A percentile compares a stretch with the other conserved stretches of the same genome.
phyloP scores from a whole-genome alignment of 805 yeast genomes.

The Candida coquimbonensis region DNA sequence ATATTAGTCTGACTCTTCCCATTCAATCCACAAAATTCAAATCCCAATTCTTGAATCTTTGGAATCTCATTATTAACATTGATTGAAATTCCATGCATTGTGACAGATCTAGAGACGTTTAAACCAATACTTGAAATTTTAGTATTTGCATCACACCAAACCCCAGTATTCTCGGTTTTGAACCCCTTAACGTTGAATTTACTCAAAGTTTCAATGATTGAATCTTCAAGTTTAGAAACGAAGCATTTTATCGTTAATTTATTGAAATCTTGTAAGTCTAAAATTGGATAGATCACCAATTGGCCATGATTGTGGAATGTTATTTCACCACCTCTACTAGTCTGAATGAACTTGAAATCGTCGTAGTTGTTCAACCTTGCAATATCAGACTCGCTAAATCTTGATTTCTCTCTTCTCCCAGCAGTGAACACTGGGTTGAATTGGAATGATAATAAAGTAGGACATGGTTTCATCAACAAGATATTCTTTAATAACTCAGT shows the following conservation, averaged over 20 bases:
- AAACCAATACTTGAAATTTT: constrained; percentile 90
- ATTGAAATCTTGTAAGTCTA: constrained; percentile 58
- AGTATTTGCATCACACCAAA: constrained; percentile 55
- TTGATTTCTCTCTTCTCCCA: constrained; percentile 72
- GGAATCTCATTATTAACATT: constrained; percentile 70
- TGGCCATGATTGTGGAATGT: constrained; percentile 98
- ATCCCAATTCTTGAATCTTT: constrained; percentile 51
- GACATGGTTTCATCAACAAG: constrained; percentile 46
- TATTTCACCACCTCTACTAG: constrained; percentile 90
- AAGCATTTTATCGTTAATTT: constrained; percentile 56
- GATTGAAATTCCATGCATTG: constrained; percentile 85
- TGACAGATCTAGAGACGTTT: constrained; percentile 73
- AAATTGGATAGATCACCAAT: constrained; percentile 72
- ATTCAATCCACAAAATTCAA: constrained; percentile 83
- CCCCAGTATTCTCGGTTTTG: constrained; percentile 73
- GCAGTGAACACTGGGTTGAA: constrained; percentile 85
- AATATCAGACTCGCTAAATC: constrained; percentile 28
- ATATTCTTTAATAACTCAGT: constrained; percentile 36
- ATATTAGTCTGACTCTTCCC: constrained; percentile 53
- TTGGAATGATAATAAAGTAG: constrained; percentile 74
- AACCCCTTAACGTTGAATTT: constrained; percentile 35
- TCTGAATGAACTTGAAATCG: constrained; percentile 64
- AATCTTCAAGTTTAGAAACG: constrained; percentile 54
- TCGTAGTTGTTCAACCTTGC: constrained; percentile 22
- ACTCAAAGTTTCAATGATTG: constrained; percentile 43